Evolutionary conservation across 768 basidiomycete genomes (phyloP).

Genomic region (Sporobolomyces roseus): DNA sequence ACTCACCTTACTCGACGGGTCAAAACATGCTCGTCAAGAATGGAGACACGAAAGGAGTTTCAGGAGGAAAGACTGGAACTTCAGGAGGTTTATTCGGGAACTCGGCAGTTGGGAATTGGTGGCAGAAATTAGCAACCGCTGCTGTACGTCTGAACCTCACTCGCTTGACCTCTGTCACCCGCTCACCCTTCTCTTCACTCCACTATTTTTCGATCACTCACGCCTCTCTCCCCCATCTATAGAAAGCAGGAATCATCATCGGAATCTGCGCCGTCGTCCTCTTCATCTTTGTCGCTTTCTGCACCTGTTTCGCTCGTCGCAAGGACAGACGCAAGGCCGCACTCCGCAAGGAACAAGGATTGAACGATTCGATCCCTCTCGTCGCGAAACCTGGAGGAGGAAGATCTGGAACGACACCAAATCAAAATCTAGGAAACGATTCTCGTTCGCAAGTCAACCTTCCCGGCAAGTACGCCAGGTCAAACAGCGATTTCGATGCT

Average conservation of each 20-base stretch:
- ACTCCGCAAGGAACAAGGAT: background rate
- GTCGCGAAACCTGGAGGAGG: slow-evolving; percentile 8
- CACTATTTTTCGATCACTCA: background rate
- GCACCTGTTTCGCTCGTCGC: slow-evolving; percentile 31
- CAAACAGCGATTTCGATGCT: slow-evolving; percentile 5
- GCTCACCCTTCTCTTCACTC: background rate
- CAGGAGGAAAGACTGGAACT: background rate
- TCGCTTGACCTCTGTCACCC: background rate
- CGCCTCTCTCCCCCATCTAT: no score
- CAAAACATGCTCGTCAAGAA: slow-evolving; percentile 40
- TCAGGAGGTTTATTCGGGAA: slow-evolving; percentile 14
- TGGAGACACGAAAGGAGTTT: slow-evolving; percentile 32
- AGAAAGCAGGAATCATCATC: slow-evolving; percentile 37
- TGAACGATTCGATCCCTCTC: slow-evolving; percentile 27
- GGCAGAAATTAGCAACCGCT: slow-evolving; percentile 19
- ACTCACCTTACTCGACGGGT: slow-evolving; percentile 33
- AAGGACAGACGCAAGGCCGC: slow-evolving; percentile 6
- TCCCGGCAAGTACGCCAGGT: background rate
- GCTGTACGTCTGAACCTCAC: slow-evolving; percentile 13
- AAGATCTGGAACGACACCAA: no score
- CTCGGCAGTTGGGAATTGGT: slow-evolving; percentile 36
- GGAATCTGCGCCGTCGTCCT: slow-evolving; percentile 27
- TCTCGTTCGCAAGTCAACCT: slow-evolving; percentile 10
- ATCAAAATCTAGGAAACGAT: background rate
- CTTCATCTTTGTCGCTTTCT: slow-evolving; percentile 30